These are phyloP conservation scores for Mycena leptocephala DNA, from an alignment of 768 basidiomycete species.

Conservation along the genomic window DNA sequence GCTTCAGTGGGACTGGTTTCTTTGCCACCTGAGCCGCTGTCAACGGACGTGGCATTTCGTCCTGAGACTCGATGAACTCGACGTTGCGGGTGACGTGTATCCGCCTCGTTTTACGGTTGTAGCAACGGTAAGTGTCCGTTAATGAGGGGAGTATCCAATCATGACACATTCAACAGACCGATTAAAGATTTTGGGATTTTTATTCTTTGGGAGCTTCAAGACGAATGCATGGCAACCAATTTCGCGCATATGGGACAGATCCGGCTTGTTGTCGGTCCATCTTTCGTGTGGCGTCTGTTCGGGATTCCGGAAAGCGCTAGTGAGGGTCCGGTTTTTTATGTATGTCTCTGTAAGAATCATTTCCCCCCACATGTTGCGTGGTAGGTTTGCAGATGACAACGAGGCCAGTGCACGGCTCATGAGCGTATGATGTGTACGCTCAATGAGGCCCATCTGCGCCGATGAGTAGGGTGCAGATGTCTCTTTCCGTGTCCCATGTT, in stretches of 20 bases:
- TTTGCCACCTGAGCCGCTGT: not conserved
- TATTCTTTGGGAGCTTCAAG: constrained; percentile 1
- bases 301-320: not conserved
- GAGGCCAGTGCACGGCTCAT: not conserved
- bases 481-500: constrained; percentile 2
- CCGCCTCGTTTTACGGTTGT: not conserved
- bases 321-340: constrained; percentile 31
- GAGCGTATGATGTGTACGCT: not conserved
- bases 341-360: constrained; percentile 34
- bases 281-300: not conserved
- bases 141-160: not conserved
- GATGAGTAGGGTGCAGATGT: constrained; percentile 6
- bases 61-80: constrained; percentile 3
- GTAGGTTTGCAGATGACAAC: not conserved
- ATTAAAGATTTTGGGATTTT: constrained; percentile 2
- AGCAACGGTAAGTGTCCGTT: not conserved
- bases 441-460: not conserved
- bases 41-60: not conserved
- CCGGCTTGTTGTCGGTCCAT: constrained; percentile 1
- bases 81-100: not conserved
- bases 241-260: constrained; percentile 2
- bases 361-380: constrained; percentile 3
- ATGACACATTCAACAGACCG: constrained; percentile 8
- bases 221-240: constrained; percentile 2
- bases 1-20: not conserved